These are phyloP conservation scores for Plantago ovata DNA, from an alignment of 257 asterid genomes.

Conservation along the genomic window DNA sequence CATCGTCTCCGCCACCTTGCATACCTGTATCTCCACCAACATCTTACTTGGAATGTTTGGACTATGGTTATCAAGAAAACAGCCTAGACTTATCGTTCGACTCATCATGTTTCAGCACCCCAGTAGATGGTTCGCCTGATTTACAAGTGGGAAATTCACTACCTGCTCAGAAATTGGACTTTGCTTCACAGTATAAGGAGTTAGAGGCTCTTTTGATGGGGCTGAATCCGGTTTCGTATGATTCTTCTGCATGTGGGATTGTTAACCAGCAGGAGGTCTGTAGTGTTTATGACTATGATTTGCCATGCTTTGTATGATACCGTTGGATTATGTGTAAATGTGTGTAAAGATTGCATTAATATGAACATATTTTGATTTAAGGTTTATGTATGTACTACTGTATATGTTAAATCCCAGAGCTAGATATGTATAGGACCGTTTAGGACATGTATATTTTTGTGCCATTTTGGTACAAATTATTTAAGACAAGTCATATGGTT, in stretches of 20 bases:
- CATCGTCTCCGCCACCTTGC: slow-evolving; percentile 21
- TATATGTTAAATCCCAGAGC: no score
- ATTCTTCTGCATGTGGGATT: slow-evolving; percentile 17
- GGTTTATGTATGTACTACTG: background rate
- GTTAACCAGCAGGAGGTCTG: slow-evolving; percentile 40
- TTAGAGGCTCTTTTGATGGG: slow-evolving; percentile 52
- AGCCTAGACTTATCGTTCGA: slow-evolving; percentile 13
- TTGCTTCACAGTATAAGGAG: slow-evolving; percentile 25
- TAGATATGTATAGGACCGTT: background rate
- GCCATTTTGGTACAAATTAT: no score
- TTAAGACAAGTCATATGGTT: no score
- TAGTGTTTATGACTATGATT: slow-evolving; percentile 37
- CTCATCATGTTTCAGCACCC: slow-evolving; percentile 11
- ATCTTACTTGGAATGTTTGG: background rate
- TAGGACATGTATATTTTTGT: no score
- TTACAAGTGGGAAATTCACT: slow-evolving; percentile 20
- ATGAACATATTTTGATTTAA: background rate
- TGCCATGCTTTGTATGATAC: slow-evolving; percentile 27
- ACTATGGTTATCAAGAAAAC: slow-evolving; percentile 14
- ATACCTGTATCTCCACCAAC: slow-evolving; percentile 14
- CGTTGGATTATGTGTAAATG: background rate
- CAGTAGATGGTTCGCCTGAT: slow-evolving; percentile 37
- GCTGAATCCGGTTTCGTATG: slow-evolving; percentile 30
- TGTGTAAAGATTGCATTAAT: background rate
- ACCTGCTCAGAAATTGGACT: slow-evolving; percentile 15